Base-by-base conservation (phyloP, 2,329 filamentous ascomycete species). In the Graphilbum ipis-grandicollis region DNA sequence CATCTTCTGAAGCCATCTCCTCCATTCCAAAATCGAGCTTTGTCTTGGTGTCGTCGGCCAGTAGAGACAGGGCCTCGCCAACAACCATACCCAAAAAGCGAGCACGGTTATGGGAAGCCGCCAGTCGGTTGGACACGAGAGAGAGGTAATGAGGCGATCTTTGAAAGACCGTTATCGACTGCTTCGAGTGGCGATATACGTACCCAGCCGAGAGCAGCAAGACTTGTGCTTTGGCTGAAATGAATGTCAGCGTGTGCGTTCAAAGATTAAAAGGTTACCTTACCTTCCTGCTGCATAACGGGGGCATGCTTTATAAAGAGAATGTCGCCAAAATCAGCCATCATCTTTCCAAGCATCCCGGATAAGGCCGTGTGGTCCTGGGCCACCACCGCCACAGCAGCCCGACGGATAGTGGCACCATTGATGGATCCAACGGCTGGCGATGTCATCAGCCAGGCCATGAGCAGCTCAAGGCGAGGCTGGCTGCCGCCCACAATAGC, bases 81-180 rank as follows among this genome's bases (percentile, higher is more conserved):
- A 93, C 75, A 2, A 81, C 65, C 74, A 98, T 92, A 0, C 90
- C 90, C 1, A 98, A 64, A 46, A 93, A 82, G 15, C 85, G 72
- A 14, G 81, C 76, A 44, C 76, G 69, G 7, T 63, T 62, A 30
- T 90, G 85, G 4, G 84, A 77, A 14, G 84, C 71, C 12, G 75
- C 73, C 7, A 98, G 70, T 19, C 86, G 72, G 51, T 92, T 93
- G 1, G 90, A 94, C 25, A 94, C 75, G 7, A 77, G 69, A 43
- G 71, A 76, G 34, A 93, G 63, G 49, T 93, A 92, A 1, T 66
- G 51, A 15, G 76, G 70, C 2, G 83, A 83, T 37, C 79, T 75
- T 36, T 82, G 67, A 23, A 85, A 60, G 41, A 79, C 65, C 3
- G 68, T 66, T 1, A 94, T 55, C 42, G 76, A 75, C 46, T 78